Conservation (phyloP, 768 basidiomycete species). For the Leccinum obscurum region DNA sequence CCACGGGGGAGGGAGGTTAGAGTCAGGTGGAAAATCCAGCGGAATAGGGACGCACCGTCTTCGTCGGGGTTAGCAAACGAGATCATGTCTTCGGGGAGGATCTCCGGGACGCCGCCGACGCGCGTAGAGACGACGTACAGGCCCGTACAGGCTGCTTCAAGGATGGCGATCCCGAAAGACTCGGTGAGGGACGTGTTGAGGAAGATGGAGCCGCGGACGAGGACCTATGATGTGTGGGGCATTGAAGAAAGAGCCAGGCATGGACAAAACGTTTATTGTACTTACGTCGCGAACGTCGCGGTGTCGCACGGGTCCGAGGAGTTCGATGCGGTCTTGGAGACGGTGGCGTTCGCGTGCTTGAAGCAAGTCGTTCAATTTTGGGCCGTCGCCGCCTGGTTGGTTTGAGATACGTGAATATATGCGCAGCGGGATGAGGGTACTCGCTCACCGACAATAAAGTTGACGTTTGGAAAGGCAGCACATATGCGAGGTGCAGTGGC, state of each 20-base stretch:
- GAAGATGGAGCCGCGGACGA: slow-evolving; percentile 85
- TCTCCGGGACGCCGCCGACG: slow-evolving; percentile 95
- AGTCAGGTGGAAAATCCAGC: not conserved
- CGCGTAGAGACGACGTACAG: slow-evolving; percentile 92
- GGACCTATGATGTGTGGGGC: slow-evolving; percentile 52
- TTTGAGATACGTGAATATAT: not conserved
- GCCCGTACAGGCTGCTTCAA: slow-evolving; percentile 95
- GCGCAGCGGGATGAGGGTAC: not conserved
- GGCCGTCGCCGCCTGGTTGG: slow-evolving; percentile 84
- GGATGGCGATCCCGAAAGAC: slow-evolving; percentile 94
- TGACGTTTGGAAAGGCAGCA: slow-evolving; percentile 78
- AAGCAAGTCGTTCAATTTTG: slow-evolving; percentile 90
- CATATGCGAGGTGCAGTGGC: slow-evolving; percentile 92
- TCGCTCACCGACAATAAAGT: slow-evolving; percentile 75
- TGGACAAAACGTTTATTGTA: not conserved
- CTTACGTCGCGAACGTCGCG: slow-evolving; percentile 80
- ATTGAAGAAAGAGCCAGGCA: not conserved
- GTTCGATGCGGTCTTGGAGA: slow-evolving; percentile 88
- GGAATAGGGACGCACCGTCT: slow-evolving; percentile 60
- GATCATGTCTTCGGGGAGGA: slow-evolving; percentile 92
- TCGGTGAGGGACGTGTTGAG: slow-evolving; percentile 96
- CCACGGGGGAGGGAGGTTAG: not conserved
- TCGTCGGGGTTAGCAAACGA: slow-evolving; percentile 93
- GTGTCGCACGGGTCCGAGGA: slow-evolving; percentile 80
- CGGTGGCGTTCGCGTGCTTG: slow-evolving; percentile 93